These are phyloP conservation scores for Boletus rubroflammeus DNA, from an alignment of 768 basidiomycete genomes.

Conservation along the genomic window DNA sequence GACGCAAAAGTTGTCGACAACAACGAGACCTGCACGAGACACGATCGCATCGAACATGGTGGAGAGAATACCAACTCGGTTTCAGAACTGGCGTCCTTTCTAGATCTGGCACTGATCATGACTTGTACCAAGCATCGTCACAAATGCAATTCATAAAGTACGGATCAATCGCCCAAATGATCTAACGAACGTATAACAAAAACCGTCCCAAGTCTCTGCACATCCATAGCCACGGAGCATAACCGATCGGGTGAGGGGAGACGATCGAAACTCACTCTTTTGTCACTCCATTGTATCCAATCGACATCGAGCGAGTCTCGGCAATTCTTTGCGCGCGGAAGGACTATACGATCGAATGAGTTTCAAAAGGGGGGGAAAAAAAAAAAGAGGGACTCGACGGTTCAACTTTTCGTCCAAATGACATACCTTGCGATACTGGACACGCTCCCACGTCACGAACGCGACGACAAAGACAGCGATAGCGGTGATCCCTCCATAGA, in stretches of 20 bases:
- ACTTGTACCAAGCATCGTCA: too few species aligned
- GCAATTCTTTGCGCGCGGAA: constrained; percentile 74
- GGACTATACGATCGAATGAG: constrained; percentile 40
- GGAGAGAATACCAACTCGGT: not conserved
- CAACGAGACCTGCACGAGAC: constrained; percentile 19
- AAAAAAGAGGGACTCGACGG: too few species aligned
- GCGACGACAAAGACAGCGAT: constrained; percentile 79
- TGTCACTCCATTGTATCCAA: constrained; percentile 58
- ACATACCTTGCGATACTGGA: constrained; percentile 78
- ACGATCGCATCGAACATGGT: constrained; percentile 11
- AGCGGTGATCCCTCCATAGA: constrained; percentile 83
- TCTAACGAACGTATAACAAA: constrained; percentile 4
- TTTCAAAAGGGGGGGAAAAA: too few species aligned
- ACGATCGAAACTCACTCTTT: constrained; percentile 17
- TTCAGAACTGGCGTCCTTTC: not conserved
- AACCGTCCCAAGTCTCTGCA: not conserved
- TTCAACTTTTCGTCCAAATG: not conserved
- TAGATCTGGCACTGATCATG: too few species aligned
- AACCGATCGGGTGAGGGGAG: not conserved
- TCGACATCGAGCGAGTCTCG: constrained; percentile 44
- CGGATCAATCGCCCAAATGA: not conserved
- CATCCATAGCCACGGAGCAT: not conserved
- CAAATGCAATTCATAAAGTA: not conserved
- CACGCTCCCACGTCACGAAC: constrained; percentile 83
- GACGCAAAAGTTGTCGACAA: constrained; percentile 42